These are phyloP conservation scores for Pugionium cornutum DNA, from an alignment of 345 rosid species.

Conservation along the genomic window DNA sequence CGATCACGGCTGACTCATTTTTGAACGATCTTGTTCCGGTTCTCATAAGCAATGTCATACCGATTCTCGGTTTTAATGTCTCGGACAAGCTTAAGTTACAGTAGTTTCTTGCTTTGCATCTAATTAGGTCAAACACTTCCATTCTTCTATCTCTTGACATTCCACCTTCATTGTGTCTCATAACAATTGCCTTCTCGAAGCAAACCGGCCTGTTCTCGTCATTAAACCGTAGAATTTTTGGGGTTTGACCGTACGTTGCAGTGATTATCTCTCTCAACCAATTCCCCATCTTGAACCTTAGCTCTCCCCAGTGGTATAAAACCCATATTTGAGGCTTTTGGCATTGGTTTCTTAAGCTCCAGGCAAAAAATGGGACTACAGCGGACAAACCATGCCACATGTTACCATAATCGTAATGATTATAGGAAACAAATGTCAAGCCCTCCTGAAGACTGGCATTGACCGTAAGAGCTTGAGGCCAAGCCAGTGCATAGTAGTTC, in stretches of 20 bases:
- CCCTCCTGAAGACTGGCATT: conserved; percentile 57
- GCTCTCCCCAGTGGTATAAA: conserved; percentile 73
- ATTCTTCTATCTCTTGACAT: conserved; percentile 67
- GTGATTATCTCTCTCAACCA: conserved; percentile 50
- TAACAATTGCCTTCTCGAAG: conserved; percentile 72
- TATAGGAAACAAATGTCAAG: conserved; percentile 65
- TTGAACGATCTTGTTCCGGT: conserved; percentile 70
- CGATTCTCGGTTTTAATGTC: conserved; percentile 38
- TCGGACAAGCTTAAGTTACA: conserved; percentile 47
- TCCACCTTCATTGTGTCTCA: conserved; percentile 81
- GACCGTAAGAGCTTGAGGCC: conserved; percentile 58
- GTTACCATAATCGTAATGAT: conserved; percentile 63
- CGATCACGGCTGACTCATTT: conserved; percentile 52
- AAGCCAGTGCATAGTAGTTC: conserved; percentile 71
- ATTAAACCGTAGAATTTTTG: conserved; percentile 41
- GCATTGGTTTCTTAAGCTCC: conserved; percentile 59
- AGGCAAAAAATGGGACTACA: conserved; percentile 57
- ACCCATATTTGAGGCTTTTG: conserved; percentile 58
- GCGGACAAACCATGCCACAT: conserved; percentile 74
- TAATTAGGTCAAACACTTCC: conserved; percentile 59
- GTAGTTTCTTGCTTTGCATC: conserved; percentile 57
- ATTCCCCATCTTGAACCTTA: conserved; percentile 51
- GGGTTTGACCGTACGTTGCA: conserved; percentile 49
- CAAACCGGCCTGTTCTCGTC: conserved; percentile 48
- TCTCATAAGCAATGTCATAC: conserved; percentile 72